Evolutionary conservation across 345 rosid species (phyloP).

Genomic region (Clausena lansium): DNA sequence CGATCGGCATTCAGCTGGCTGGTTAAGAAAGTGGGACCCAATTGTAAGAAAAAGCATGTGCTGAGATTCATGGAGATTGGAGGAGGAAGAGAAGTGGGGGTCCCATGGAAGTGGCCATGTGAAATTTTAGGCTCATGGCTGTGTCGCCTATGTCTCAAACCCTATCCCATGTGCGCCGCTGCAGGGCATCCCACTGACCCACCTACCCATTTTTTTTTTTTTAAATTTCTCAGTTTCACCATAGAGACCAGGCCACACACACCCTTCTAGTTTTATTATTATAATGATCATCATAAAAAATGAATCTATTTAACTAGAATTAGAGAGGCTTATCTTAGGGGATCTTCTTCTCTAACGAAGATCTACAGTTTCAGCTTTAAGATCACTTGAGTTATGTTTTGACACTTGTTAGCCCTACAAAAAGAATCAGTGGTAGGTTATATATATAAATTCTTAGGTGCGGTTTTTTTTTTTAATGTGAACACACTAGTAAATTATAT

Average conservation of each 20-base stretch:
- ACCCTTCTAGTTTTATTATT: not conserved
- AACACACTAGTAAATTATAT: too few relatives aligned
- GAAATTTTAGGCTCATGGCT: conserved; percentile 36
- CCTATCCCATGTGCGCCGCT: conserved; percentile 55
- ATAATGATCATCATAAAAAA: not conserved
- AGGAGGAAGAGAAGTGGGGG: conserved; percentile 3
- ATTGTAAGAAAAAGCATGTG: conserved; percentile 36
- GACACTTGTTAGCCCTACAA: conserved; percentile 27
- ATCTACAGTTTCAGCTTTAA: conserved; percentile 9
- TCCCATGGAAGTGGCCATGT: conserved; percentile 31
- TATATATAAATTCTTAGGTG: too few relatives aligned
- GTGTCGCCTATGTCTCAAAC: conserved; percentile 39
- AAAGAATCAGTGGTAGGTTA: too few relatives aligned
- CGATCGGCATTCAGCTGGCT: not conserved
- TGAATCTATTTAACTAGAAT: not conserved
- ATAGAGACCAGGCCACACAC: not conserved
- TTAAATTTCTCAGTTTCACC: not conserved
- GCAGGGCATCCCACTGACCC: conserved; percentile 40
- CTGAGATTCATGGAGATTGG: conserved; percentile 19
- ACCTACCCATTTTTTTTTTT: not conserved
- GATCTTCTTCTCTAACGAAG: not conserved
- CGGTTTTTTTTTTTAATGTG: too few relatives aligned
- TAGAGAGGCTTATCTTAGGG: not conserved
- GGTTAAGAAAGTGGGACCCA: conserved; percentile 29
- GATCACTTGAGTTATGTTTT: conserved; percentile 27